Conservation (phyloP, 495 filamentous ascomycete species). For the Immersiella caudata region DNA sequence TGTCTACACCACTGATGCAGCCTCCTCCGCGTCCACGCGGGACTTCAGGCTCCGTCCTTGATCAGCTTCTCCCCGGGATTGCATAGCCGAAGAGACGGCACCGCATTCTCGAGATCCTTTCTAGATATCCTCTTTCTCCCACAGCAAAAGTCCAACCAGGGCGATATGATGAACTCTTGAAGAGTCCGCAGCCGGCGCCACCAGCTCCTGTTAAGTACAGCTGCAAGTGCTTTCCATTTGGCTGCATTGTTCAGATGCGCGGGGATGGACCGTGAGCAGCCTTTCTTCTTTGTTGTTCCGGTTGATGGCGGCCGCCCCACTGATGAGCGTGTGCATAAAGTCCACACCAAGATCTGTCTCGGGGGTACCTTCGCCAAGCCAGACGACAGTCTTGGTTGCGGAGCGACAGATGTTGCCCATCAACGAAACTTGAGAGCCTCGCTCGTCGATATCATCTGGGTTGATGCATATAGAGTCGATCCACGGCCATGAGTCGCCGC, state of each 20-base stretch:
- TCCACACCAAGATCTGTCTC: not conserved
- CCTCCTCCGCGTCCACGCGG: constrained; percentile 5
- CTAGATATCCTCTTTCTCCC: not conserved
- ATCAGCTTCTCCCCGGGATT: not conserved
- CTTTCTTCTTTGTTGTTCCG: not conserved
- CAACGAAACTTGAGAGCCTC: not conserved
- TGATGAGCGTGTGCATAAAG: not conserved
- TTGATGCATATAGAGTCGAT: constrained; percentile 14
- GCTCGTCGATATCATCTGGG: constrained; percentile 5
- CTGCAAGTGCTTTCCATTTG: not conserved
- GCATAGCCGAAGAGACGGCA: not conserved
- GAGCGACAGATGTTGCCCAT: not conserved
- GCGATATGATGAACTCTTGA: constrained; percentile 7
- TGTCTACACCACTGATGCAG: not conserved
- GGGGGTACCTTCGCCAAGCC: not conserved
- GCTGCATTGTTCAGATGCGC: not conserved
- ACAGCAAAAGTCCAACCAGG: not conserved
- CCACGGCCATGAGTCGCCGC: not conserved
- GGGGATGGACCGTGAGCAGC: not conserved
- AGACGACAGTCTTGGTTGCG: not conserved
- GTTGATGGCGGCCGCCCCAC: not conserved
- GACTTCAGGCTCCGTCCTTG: not conserved
- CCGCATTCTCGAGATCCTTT: not conserved
- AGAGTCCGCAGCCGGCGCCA: not conserved
- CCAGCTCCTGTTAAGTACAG: not conserved